Evolutionary conservation across 805 yeast genomes (phyloP).

Genomic region (Saturnispora sanitii): DNA sequence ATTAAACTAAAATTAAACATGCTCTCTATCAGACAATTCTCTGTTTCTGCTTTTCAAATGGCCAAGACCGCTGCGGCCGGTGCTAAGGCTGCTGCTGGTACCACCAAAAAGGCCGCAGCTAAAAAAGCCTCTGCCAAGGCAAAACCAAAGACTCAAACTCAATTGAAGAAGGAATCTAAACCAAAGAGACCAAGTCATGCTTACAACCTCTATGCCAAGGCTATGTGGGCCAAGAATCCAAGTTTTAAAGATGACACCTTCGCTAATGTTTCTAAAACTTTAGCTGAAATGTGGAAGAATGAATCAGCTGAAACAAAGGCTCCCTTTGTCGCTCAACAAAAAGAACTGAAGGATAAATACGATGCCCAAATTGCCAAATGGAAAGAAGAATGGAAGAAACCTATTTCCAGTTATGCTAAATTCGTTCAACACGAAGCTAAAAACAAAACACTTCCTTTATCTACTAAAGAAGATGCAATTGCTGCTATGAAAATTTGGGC

Average conservation of each 20-base stretch:
- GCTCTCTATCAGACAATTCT: neutral
- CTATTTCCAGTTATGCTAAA: conserved; percentile 18
- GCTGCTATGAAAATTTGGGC: conserved; percentile 16
- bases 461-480: conserved; percentile 12
- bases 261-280: conserved; percentile 7
- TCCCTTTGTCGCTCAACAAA: conserved; percentile 10
- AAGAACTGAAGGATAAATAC: conserved; percentile 9
- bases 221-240: conserved; percentile 10
- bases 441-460: conserved; percentile 8
- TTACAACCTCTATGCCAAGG: conserved; percentile 15
- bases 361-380: conserved; percentile 16
- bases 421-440: conserved; percentile 15
- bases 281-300: conserved; percentile 16
- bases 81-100: neutral
- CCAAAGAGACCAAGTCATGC: conserved; percentile 18
- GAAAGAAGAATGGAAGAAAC: conserved; percentile 18
- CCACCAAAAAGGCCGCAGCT: neutral
- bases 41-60: neutral
- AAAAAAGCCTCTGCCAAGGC: conserved; percentile 1
- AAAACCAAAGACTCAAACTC: conserved; percentile 9
- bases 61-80: neutral
- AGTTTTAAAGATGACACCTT: conserved; percentile 3
- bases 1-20: neutral
- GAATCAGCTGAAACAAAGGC: conserved; percentile 15
- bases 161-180: conserved; percentile 12